These are phyloP conservation scores for Leccinum aurantiacum DNA, from an alignment of 768 basidiomycete species.

Conservation along the genomic window DNA sequence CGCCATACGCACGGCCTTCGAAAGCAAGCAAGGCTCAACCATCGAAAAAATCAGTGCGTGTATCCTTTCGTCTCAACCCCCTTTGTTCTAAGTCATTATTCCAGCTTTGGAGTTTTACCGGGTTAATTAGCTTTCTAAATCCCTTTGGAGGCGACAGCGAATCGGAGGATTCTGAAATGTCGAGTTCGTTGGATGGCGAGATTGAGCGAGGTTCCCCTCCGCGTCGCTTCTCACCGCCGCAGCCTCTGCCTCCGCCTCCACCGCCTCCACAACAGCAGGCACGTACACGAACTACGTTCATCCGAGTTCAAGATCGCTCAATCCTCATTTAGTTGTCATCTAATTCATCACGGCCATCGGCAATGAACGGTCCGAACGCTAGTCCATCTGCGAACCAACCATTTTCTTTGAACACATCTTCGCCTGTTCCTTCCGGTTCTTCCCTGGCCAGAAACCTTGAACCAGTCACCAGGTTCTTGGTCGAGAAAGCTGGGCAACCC, in stretches of 20 bases:
- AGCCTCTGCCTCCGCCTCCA: slow-evolving; percentile 21
- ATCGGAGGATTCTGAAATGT: slow-evolving; percentile 22
- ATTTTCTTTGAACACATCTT: slow-evolving; percentile 21
- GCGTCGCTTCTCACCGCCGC: slow-evolving; percentile 25
- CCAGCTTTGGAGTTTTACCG: slow-evolving; percentile 52
- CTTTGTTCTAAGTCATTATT: slow-evolving; percentile 13
- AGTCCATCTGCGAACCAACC: slow-evolving; percentile 15
- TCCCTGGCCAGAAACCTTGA: slow-evolving; percentile 46
- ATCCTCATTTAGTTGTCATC: slow-evolving; percentile 26
- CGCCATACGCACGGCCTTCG: slow-evolving; percentile 54
- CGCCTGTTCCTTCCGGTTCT: slow-evolving; percentile 15
- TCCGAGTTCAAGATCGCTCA: slow-evolving; percentile 24
- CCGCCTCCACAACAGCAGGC: slow-evolving; percentile 27
- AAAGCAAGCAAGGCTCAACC: slow-evolving; percentile 23
- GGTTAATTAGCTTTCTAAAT: slow-evolving; percentile 51
- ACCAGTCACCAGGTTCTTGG: slow-evolving; percentile 48
- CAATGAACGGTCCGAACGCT: slow-evolving; percentile 17
- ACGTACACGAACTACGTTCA: slow-evolving; percentile 22
- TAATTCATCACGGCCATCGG: slow-evolving; percentile 16
- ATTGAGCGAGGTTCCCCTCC: slow-evolving; percentile 29
- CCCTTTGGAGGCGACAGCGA: slow-evolving; percentile 37
- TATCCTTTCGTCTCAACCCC: not conserved
- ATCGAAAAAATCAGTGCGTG: slow-evolving; percentile 50
- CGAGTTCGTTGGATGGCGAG: slow-evolving; percentile 26
- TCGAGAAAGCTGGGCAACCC: slow-evolving; percentile 45